phyloP scores from a whole-genome alignment of 192 early-diverging fungal species.

The Coemansia sp. region DNA sequence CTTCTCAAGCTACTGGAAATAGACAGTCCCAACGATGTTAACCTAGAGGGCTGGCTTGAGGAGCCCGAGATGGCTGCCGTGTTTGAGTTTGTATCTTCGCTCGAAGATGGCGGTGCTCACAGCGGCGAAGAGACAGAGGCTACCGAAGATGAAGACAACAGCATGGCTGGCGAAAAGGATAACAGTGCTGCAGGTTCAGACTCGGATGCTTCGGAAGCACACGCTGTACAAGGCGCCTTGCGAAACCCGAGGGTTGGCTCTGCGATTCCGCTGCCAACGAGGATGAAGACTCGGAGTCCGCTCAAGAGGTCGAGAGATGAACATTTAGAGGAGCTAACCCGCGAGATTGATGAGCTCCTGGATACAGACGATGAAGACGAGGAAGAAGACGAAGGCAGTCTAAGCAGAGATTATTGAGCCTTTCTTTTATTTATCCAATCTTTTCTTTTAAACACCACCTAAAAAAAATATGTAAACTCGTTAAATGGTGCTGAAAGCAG shows the following conservation, averaged over 20 bases:
- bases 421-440: neutral
- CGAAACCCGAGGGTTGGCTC: constrained; percentile 14
- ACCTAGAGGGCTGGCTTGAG: constrained; percentile 49
- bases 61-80: constrained; percentile 54
- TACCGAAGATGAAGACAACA: constrained; percentile 8
- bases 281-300: constrained; percentile 25
- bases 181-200: constrained; percentile 15
- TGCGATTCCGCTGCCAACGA: constrained; percentile 29
- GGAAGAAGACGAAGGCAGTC: neutral
- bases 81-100: constrained; percentile 51
- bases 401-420: neutral
- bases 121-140: constrained; percentile 20
- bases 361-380: constrained; percentile 38
- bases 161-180: neutral
- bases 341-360: constrained; percentile 53
- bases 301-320: constrained; percentile 40
- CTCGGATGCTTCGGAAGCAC: constrained; percentile 14
- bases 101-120: constrained; percentile 19
- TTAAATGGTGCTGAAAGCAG: too few relatives aligned
- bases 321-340: constrained; percentile 47
- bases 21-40: constrained; percentile 42
- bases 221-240: neutral
- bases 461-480: too few relatives aligned
- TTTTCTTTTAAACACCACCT: too few relatives aligned
- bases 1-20: constrained; percentile 60